Evolutionary conservation across 2,329 filamentous ascomycete genomes (phyloP).

Genomic region (Elsinoe perseae): DNA sequence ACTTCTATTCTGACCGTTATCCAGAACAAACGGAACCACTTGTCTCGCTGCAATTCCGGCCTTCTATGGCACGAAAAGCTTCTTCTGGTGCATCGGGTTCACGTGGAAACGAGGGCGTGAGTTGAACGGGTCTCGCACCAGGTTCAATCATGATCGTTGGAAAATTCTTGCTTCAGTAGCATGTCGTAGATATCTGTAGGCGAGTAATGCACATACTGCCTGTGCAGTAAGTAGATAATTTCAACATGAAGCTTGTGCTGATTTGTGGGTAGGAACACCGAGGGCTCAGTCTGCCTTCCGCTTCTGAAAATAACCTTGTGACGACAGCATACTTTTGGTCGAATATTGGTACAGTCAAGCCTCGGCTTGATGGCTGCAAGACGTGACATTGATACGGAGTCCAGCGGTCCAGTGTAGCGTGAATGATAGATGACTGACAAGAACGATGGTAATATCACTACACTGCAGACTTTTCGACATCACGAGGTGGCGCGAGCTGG

Average conservation of each 20-base stretch:
- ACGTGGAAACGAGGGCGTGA: neutral
- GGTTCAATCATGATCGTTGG: neutral
- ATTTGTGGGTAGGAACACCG: neutral
- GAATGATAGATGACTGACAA: too few species aligned
- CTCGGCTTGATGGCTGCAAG: neutral
- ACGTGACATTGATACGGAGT: neutral
- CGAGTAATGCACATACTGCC: neutral
- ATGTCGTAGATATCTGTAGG: neutral
- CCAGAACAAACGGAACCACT: neutral
- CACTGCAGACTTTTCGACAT: too few species aligned
- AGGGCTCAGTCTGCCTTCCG: neutral
- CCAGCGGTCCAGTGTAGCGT: too few species aligned
- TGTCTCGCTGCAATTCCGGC: constrained; percentile 5
- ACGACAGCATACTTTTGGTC: neutral
- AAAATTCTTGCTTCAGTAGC: neutral
- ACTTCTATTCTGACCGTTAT: neutral
- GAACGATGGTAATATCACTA: too few species aligned
- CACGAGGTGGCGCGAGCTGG: too few species aligned
- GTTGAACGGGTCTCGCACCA: neutral
- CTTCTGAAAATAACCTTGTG: neutral
- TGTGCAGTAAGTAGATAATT: neutral
- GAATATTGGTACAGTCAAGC: neutral
- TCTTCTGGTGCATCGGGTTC: neutral
- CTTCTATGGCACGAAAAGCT: neutral
- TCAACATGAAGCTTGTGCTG: neutral